Evolutionary conservation across 768 basidiomycete genomes (phyloP).

Genomic region (Leccinellum luteum): DNA sequence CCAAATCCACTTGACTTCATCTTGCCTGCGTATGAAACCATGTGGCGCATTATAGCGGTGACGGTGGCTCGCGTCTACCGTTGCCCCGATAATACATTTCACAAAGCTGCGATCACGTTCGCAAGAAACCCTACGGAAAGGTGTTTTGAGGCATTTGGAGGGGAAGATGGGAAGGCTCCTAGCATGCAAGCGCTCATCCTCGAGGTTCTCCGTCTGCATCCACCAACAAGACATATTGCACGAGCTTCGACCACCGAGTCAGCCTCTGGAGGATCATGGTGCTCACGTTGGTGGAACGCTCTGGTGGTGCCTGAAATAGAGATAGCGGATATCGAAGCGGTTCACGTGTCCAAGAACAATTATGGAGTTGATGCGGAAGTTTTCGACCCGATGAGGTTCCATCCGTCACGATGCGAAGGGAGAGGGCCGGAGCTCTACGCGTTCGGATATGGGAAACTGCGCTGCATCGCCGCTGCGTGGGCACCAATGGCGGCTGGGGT

Average conservation of each 20-base stretch:
- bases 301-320: conserved; percentile 15
- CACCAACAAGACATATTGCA: conserved; percentile 24
- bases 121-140: conserved; percentile 23
- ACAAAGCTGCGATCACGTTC: conserved; percentile 24
- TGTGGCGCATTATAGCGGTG: conserved; percentile 62
- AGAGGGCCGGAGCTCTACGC: conserved; percentile 30
- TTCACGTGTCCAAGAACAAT: conserved; percentile 14
- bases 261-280: not conserved
- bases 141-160: conserved; percentile 14
- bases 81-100: conserved; percentile 20
- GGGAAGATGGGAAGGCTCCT: conserved; percentile 6
- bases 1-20: conserved; percentile 48
- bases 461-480: conserved; percentile 47
- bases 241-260: conserved; percentile 3
- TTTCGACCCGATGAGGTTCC: conserved; percentile 46
- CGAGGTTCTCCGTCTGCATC: conserved; percentile 31
- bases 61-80: conserved; percentile 34
- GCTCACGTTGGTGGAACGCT: conserved; percentile 12
- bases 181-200: conserved; percentile 26
- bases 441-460: conserved; percentile 44
- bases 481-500: conserved; percentile 56
- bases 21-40: conserved; percentile 59
- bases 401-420: conserved; percentile 25
- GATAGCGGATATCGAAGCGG: conserved; percentile 22
- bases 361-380: conserved; percentile 34